Evolutionary conservation across 2,329 filamentous ascomycete species (phyloP).

Genomic region (Colletotrichum endophyticum): DNA sequence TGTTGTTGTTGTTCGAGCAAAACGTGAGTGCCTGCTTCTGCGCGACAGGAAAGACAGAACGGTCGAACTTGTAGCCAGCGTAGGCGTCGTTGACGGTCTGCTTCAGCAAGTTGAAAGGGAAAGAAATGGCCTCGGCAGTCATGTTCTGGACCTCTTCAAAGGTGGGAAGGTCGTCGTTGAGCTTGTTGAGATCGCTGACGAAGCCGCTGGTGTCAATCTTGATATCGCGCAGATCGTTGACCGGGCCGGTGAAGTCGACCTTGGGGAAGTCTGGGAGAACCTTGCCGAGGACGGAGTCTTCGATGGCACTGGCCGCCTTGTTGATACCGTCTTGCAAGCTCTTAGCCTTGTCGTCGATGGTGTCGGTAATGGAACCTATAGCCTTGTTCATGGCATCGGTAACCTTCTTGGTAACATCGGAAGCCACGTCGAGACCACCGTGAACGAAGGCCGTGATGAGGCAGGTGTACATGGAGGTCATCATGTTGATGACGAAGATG

Average conservation of each 20-base stretch:
- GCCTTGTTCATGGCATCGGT: slow-evolving; percentile 55
- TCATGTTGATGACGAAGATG: slow-evolving; percentile 89
- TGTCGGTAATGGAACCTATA: slow-evolving; percentile 60
- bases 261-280: slow-evolving; percentile 47
- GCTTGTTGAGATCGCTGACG: slow-evolving; percentile 69
- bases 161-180: slow-evolving; percentile 81
- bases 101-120: slow-evolving; percentile 84
- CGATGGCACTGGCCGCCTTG: slow-evolving; percentile 48
- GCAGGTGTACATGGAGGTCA: slow-evolving; percentile 89
- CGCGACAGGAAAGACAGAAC: slow-evolving; percentile 80
- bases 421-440: slow-evolving; percentile 75
- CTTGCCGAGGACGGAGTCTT: slow-evolving; percentile 55
- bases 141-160: slow-evolving; percentile 86
- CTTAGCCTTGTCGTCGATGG: slow-evolving; percentile 62
- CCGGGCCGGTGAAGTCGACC: slow-evolving; percentile 69
- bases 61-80: slow-evolving; percentile 78
- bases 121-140: slow-evolving; percentile 73
- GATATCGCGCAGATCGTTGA: slow-evolving; percentile 73
- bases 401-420: slow-evolving; percentile 56
- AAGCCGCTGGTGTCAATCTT: slow-evolving; percentile 71
- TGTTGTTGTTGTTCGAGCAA: slow-evolving; percentile 83
- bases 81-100: slow-evolving; percentile 73
- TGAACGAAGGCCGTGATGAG: slow-evolving; percentile 84
- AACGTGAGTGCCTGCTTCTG: slow-evolving; percentile 83
- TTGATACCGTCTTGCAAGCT: slow-evolving; percentile 54